Conservation (phyloP, 176 grass and related monocot species). For the Musa beccarii region DNA sequence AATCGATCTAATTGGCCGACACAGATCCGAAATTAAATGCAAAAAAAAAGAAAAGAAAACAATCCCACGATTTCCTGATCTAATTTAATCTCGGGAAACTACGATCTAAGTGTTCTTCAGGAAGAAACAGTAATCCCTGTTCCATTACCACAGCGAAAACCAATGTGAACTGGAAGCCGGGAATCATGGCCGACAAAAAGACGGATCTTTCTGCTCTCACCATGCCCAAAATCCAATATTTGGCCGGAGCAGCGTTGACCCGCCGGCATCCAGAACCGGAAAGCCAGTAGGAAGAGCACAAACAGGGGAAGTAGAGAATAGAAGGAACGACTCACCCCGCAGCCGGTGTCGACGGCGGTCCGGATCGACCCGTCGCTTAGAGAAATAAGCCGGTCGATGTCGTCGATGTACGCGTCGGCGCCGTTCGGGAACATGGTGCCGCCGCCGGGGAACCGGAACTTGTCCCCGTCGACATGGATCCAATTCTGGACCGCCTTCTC, state of each 20-base stretch:
- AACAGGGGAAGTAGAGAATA: background rate
- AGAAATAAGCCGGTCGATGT: conserved; percentile 61
- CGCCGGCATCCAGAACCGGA: background rate
- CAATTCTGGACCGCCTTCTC: conserved; percentile 99
- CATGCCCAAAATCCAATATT: background rate
- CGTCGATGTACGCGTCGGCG: conserved; percentile 75
- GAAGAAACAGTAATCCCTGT: no score
- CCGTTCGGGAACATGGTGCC: conserved; percentile 91
- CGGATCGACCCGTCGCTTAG: conserved; percentile 79
- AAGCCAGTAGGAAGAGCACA: background rate
- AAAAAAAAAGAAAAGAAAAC: no score
- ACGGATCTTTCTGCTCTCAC: background rate
- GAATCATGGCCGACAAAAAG: background rate
- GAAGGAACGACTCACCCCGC: conserved; percentile 47
- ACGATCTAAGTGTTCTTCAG: no score
- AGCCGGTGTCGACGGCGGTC: conserved; percentile 87
- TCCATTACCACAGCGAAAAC: no score
- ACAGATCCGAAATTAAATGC: no score
- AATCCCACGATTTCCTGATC: no score
- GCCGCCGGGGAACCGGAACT: conserved; percentile 79
- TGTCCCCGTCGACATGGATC: conserved; percentile 77
- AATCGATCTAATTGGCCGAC: no score
- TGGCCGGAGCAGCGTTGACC: background rate
- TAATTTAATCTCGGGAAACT: no score
- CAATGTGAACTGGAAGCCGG: background rate